Evolutionary conservation across 768 basidiomycete species (phyloP), one percentile per base, ranked within the genome.

Genomic region (Naganishia kalamii): DNA sequence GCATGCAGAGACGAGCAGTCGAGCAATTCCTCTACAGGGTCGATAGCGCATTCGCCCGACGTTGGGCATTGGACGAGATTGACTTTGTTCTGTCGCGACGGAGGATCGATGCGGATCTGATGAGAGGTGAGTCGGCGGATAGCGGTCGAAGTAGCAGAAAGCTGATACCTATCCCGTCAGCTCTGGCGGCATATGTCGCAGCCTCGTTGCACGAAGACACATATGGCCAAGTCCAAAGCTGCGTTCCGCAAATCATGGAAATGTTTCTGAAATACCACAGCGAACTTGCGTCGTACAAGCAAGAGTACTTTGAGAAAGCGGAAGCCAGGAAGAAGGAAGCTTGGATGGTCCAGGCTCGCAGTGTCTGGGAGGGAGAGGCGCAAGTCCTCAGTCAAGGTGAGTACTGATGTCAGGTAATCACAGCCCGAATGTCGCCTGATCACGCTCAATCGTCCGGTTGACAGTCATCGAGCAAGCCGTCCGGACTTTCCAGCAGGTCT

Each of bases 141-240:
- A n/a, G n/a, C n/a, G n/a, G n/a, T n/a, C n/a, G n/a, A n/a, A n/a
- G n/a, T n/a, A n/a, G n/a, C 23, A n/a, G 13, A 30, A 4, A 29
- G 48, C 48, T 10, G 37, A 19, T 3, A 4, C 5, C 3, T 27
- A 29, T 29, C 4, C 13, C 6, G 4, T 15, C 23, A 77, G 76
- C 74, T 27, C 62, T 75, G 21, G 66, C 73, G 1, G 68, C 69
- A 0, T 66, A 74, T n/a, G 65, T 71, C 10, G 62, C 71, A 7
- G 73, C 72, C 4, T 77, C 76, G 0, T 64, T 69, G 21, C 66
- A 68, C 12, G 76, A 77, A 51, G 76, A 77, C 47, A 72, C 70
- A 19, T 77, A 75, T 52, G 76, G 76, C 29, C 70, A 75, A 46
- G 72, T 76, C 1, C 76, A 77, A 47, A 71, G 74, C 15, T 62